These are phyloP conservation scores for Saccharomycopsis hybrid DNA, from an alignment of 1,139 yeast species.

Conservation along the genomic window DNA sequence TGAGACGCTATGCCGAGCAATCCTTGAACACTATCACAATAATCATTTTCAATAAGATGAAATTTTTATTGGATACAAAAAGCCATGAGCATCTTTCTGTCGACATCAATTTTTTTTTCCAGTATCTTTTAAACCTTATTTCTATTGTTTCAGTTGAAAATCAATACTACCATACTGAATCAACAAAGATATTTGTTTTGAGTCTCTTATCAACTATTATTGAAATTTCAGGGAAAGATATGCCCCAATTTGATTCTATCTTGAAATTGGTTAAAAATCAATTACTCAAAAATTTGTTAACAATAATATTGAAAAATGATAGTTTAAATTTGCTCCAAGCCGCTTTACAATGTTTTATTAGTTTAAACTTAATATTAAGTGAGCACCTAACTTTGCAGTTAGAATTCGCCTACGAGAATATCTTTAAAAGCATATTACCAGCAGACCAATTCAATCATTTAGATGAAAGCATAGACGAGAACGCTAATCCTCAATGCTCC, in stretches of 20 bases:
- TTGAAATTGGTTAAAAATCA: slow-evolving; percentile 69
- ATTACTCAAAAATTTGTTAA: slow-evolving; percentile 76
- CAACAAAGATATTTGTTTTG: slow-evolving; percentile 79
- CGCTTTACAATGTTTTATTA: slow-evolving; percentile 68
- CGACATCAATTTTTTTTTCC: slow-evolving; percentile 9
- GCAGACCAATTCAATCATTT: slow-evolving; percentile 25
- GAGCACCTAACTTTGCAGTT: slow-evolving; percentile 56
- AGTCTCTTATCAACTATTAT: slow-evolving; percentile 70
- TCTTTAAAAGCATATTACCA: slow-evolving; percentile 50
- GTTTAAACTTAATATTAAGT: slow-evolving; percentile 56
- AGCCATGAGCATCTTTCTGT: too few relatives aligned
- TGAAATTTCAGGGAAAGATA: slow-evolving; percentile 70
- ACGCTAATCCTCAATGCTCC: not conserved
- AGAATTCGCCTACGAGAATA: slow-evolving; percentile 55
- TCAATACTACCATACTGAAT: slow-evolving; percentile 79
- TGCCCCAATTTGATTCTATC: slow-evolving; percentile 53
- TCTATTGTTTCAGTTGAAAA: slow-evolving; percentile 80
- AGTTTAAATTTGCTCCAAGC: slow-evolving; percentile 62
- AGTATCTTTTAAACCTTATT: slow-evolving; percentile 57
- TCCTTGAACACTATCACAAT: slow-evolving; percentile 68
- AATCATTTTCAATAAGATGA: slow-evolving; percentile 57
- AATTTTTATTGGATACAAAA: slow-evolving; percentile 25
- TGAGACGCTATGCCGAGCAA: slow-evolving; percentile 85
- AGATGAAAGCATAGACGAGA: slow-evolving; percentile 19
- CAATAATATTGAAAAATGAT: slow-evolving; percentile 59